phyloP scores from a whole-genome alignment of 345 rosid genomes.

The Heritiera fomes region DNA sequence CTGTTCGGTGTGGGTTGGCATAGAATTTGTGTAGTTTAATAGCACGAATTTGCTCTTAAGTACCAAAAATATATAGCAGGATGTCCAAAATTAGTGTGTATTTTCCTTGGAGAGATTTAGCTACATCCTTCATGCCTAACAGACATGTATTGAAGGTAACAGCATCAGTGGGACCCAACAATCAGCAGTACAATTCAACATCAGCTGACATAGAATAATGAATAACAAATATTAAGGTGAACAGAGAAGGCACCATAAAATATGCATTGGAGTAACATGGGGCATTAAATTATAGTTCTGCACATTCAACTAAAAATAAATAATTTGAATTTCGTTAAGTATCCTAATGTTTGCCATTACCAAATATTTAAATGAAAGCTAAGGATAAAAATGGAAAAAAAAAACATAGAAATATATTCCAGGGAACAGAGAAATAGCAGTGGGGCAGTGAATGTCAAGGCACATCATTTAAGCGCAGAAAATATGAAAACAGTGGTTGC shows the following conservation, averaged over 20 bases:
- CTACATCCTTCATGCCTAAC: neutral
- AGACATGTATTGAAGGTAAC: neutral
- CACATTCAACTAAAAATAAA: neutral
- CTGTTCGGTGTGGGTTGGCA: too few relatives aligned
- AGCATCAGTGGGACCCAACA: conserved; percentile 14
- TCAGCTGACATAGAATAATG: neutral
- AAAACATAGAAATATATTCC: neutral
- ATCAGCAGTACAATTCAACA: neutral
- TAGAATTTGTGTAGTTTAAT: too few relatives aligned
- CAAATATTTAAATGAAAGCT: conserved; percentile 10
- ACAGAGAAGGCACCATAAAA: conserved; percentile 5
- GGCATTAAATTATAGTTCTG: neutral
- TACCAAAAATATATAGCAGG: neutral
- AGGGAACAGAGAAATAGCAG: neutral
- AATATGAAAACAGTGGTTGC: neutral
- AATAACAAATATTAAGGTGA: neutral
- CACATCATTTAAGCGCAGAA: neutral
- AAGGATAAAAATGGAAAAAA: neutral
- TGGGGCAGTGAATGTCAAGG: neutral
- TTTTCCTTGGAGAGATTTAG: neutral
- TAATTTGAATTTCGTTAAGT: neutral
- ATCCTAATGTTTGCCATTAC: conserved; percentile 6
- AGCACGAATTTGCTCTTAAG: too few relatives aligned
- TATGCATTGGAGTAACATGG: neutral
- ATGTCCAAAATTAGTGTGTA: neutral